These are phyloP conservation scores for Plasmodium falciparum DNA, from an alignment of 169 alveolate genomes.

Conservation along the genomic window DNA sequence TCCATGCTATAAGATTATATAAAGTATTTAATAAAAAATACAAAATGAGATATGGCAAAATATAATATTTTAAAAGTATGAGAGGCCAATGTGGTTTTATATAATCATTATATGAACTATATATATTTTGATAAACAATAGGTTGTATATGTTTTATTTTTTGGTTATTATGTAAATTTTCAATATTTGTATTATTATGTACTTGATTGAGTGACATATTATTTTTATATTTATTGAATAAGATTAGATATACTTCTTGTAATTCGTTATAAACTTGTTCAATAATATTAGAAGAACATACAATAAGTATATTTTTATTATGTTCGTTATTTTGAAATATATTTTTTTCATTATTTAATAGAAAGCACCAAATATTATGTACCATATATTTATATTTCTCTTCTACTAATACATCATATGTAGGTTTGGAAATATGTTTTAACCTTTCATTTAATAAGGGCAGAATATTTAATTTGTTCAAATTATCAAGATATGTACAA, in stretches of 20 bases:
- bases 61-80: constrained; percentile 53
- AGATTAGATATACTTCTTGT: constrained; percentile 5
- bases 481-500: not conserved
- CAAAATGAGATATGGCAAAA: constrained; percentile 51
- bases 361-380: constrained; percentile 63
- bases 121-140: constrained; percentile 45
- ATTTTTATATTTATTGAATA: constrained; percentile 26
- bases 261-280: constrained; percentile 25
- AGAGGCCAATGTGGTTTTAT: constrained; percentile 75
- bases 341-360: constrained; percentile 42
- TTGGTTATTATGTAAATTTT: not conserved
- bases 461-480: constrained; percentile 8
- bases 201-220: not conserved
- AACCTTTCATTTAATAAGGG: constrained; percentile 46
- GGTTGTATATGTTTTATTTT: not conserved
- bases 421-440: constrained; percentile 36
- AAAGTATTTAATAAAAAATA: constrained; percentile 26
- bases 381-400: constrained; percentile 58
- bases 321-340: constrained; percentile 16
- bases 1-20: constrained; percentile 38
- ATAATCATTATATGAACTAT: constrained; percentile 48
- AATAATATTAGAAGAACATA: constrained; percentile 42
- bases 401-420: constrained; percentile 45
- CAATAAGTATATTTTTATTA: constrained; percentile 14
- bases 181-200: not conserved